Evolutionary conservation across 2,329 filamentous ascomycete genomes (phyloP).

Genomic region (Seiridium cupressi): DNA sequence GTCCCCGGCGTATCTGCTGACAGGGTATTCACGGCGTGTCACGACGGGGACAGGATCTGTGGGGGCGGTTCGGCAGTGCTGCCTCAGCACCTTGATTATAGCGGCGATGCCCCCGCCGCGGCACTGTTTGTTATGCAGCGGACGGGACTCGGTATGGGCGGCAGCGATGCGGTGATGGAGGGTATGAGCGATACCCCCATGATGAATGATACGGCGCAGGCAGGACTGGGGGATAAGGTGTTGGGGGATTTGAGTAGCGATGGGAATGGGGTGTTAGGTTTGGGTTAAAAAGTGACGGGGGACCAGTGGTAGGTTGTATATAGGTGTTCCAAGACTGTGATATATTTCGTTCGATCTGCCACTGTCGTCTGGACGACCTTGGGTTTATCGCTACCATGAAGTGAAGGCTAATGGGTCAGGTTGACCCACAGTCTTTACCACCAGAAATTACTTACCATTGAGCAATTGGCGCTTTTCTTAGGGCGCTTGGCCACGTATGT

Average conservation of each 20-base stretch:
- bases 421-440: no score
- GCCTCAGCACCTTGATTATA: conserved; percentile 24
- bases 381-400: no score
- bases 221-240: background rate
- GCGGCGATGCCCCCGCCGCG: conserved; percentile 16
- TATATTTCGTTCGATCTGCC: no score
- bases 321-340: no score
- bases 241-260: background rate
- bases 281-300: background rate
- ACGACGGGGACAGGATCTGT: conserved; percentile 23
- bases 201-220: conserved; percentile 1
- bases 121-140: conserved; percentile 22
- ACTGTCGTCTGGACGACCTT: no score
- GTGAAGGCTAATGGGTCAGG: no score
- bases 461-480: no score
- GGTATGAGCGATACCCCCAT: conserved; percentile 16
- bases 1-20: conserved; percentile 13
- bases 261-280: background rate
- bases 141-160: conserved; percentile 21
- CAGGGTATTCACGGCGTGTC: conserved; percentile 18
- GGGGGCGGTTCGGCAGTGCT: conserved; percentile 19
- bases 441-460: no score
- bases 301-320: no score
- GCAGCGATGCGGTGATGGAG: conserved; percentile 19
- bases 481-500: no score